Evolutionary conservation across 352 stramenopile species (phyloP).

Genomic region (Pythium volutum): DNA sequence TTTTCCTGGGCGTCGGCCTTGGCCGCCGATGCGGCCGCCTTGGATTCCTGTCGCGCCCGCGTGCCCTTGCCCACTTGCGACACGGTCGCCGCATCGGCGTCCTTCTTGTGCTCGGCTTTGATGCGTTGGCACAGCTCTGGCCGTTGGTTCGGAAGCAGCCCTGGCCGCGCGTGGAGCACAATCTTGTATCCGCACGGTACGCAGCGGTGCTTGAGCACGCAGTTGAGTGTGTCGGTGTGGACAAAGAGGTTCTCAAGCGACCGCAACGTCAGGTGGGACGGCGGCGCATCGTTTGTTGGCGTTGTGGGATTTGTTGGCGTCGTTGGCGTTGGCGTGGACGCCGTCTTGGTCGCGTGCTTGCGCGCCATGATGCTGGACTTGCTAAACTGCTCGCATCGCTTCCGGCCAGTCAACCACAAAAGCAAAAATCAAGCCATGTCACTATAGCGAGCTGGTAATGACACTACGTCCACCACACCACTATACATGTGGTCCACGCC

Average conservation of each 20-base stretch:
- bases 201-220: constrained; percentile 61
- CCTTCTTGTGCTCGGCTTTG: constrained; percentile 6
- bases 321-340: neutral
- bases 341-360: constrained; percentile 9
- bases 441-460: constrained; percentile 1
- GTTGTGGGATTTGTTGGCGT: neutral
- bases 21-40: neutral
- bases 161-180: constrained; percentile 50
- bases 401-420: constrained; percentile 17
- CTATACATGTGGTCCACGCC: constrained; percentile 11
- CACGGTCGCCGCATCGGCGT: neutral
- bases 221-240: constrained; percentile 65
- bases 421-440: constrained; percentile 23
- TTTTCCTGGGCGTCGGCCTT: neutral
- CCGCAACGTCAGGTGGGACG: constrained; percentile 24
- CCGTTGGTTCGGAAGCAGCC: constrained; percentile 68
- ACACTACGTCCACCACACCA: too few species aligned
- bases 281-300: neutral
- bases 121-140: constrained; percentile 75
- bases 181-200: constrained; percentile 89
- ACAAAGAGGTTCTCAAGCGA: constrained; percentile 56
- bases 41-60: neutral
- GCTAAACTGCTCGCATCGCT: too few species aligned
- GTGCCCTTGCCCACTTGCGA: neutral
- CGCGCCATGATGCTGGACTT: constrained; percentile 3